Evolutionary conservation across 2,329 filamentous ascomycete genomes (phyloP).

Genomic region (Alternaria sp.): DNA sequence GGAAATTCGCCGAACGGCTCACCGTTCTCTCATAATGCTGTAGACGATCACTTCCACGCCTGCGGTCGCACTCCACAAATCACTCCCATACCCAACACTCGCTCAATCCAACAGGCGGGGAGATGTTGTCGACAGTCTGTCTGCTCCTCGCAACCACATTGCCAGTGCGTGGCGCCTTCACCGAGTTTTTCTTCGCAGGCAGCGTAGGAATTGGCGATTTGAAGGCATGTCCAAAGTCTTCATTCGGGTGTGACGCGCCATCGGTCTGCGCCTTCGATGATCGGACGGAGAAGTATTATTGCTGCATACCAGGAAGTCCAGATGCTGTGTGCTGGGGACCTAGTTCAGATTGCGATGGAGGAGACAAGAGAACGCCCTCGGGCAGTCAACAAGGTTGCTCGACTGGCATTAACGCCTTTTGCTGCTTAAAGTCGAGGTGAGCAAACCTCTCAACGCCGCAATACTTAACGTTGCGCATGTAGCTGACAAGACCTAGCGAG

Average conservation of each 20-base stretch:
- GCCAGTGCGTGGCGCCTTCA: slow-evolving; percentile 11
- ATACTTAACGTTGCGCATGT: background rate
- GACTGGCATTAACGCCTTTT: slow-evolving; percentile 16
- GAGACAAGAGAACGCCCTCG: slow-evolving; percentile 4
- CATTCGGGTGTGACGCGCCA: slow-evolving; percentile 17
- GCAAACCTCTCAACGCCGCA: background rate
- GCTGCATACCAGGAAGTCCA: slow-evolving; percentile 18
- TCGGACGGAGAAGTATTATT: slow-evolving; percentile 23
- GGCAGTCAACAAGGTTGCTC: slow-evolving; percentile 15
- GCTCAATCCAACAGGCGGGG: background rate
- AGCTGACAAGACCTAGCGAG: slow-evolving; percentile 15
- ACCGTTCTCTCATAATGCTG: background rate
- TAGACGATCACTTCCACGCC: background rate
- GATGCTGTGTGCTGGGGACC: slow-evolving; percentile 25
- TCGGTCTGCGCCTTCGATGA: slow-evolving; percentile 23
- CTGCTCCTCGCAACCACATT: background rate
- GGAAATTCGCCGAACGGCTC: background rate
- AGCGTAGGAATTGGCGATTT: background rate
- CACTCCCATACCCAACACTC: background rate
- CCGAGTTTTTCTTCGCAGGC: slow-evolving; percentile 22
- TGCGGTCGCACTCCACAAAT: background rate
- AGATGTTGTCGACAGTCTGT: background rate
- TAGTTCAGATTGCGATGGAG: slow-evolving; percentile 11
- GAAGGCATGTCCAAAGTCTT: slow-evolving; percentile 11
- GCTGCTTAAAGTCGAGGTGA: slow-evolving; percentile 20